A percentile compares a stretch with the other conserved stretches of the same genome.
phyloP scores from a whole-genome alignment of 305 asterid genomes.

The Plantago coronopus region DNA sequence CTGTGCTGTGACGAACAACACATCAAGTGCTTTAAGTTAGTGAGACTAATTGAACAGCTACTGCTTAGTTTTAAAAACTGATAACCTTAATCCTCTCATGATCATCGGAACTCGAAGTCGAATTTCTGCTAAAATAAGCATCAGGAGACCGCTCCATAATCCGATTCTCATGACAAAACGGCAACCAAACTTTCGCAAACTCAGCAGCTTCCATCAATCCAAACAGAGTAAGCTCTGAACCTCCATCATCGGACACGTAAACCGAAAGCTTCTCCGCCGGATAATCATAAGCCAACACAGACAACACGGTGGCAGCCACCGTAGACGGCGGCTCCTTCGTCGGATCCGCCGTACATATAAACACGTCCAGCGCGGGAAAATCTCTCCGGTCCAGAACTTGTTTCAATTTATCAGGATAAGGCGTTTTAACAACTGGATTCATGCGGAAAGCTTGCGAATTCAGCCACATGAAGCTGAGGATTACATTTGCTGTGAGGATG shows the following conservation, averaged over 20 bases:
- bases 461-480: constrained; percentile 53
- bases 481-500: constrained; percentile 36
- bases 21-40: too few species aligned
- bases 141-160: constrained; percentile 45
- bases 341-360: constrained; percentile 71
- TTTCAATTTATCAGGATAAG: constrained; percentile 34
- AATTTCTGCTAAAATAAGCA: constrained; percentile 31
- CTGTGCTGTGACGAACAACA: too few species aligned
- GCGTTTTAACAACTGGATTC: constrained; percentile 31
- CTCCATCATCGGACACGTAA: constrained; percentile 69
- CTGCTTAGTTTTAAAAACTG: background rate
- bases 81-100: constrained; percentile 31
- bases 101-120: background rate
- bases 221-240: constrained; percentile 55
- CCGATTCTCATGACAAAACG: constrained; percentile 50
- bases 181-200: constrained; percentile 53
- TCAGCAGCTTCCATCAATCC: constrained; percentile 59
- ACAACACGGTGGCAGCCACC: constrained; percentile 54
- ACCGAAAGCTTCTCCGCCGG: constrained; percentile 54
- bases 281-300: constrained; percentile 63
- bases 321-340: constrained; percentile 53
- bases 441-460: constrained; percentile 50
- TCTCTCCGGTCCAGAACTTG: constrained; percentile 1
- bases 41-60: background rate
- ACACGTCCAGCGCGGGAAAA: constrained; percentile 48